These are phyloP conservation scores for Ramichloridium luteum DNA, from an alignment of 2,329 filamentous ascomycete species.

Conservation along the genomic window DNA sequence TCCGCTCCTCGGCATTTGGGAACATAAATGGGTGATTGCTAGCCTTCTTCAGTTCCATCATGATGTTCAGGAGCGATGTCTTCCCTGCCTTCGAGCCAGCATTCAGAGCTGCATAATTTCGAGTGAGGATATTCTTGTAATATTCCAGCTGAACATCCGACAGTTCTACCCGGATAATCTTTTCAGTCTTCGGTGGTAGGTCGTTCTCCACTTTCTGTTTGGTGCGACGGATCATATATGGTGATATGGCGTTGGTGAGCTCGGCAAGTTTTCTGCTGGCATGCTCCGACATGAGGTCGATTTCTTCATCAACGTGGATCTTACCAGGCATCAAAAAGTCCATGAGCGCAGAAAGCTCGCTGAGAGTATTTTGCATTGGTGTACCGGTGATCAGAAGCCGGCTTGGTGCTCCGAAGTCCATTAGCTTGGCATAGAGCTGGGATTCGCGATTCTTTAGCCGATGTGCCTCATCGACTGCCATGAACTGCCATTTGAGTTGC, in stretches of 20 bases:
- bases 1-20: constrained; percentile 78
- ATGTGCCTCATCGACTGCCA: constrained; percentile 93
- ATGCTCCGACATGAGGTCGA: constrained; percentile 66
- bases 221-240: constrained; percentile 87
- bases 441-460: constrained; percentile 93
- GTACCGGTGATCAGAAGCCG: constrained; percentile 92
- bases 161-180: constrained; percentile 94
- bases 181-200: constrained; percentile 91
- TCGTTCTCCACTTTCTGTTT: constrained; percentile 98
- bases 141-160: constrained; percentile 95
- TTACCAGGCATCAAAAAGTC: constrained; percentile 96
- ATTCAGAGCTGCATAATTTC: constrained; percentile 89
- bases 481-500: constrained; percentile 92
- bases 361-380: constrained; percentile 91
- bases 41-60: constrained; percentile 99
- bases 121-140: constrained; percentile 96
- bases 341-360: constrained; percentile 80
- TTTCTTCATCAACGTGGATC: constrained; percentile 78
- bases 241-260: constrained; percentile 75
- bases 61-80: constrained; percentile 90
- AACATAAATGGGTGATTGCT: constrained; percentile 99
- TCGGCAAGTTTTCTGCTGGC: constrained; percentile 79
- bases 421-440: constrained; percentile 74
- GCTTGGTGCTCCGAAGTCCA: constrained; percentile 77
- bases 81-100: constrained; percentile 84